phyloP scores from a whole-genome alignment of 2,329 filamentous ascomycete genomes.

The Decorospora gaudefroyi region DNA sequence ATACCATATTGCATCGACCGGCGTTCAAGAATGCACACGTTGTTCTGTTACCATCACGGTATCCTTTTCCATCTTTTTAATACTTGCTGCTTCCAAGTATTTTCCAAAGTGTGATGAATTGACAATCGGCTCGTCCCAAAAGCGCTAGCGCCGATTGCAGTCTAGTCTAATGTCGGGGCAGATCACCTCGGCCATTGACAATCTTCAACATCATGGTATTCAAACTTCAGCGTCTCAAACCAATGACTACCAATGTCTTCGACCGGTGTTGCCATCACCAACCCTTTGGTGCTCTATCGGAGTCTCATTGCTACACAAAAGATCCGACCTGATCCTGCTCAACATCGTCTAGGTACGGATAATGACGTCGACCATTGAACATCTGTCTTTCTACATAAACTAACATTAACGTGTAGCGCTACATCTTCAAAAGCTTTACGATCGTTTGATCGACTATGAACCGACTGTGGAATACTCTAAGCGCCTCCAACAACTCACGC shows the following conservation, averaged over 20 bases:
- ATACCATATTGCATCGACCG: conserved; percentile 35
- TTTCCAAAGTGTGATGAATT: conserved; percentile 1
- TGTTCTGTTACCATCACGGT: no score
- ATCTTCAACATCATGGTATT: conserved; percentile 14
- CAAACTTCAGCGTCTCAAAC: conserved; percentile 10
- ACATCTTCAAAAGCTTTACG: conserved; percentile 77
- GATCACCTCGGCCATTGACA: conserved; percentile 28
- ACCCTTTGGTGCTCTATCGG: conserved; percentile 77
- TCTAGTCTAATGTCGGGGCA: conserved; percentile 27
- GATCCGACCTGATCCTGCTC: conserved; percentile 70
- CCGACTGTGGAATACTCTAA: conserved; percentile 71
- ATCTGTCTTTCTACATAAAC: conserved; percentile 23
- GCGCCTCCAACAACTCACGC: conserved; percentile 64
- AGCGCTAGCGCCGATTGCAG: conserved; percentile 30
- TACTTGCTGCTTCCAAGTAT: neutral
- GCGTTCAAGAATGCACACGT: conserved; percentile 26
- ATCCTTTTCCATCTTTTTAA: no score
- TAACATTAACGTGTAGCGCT: conserved; percentile 57
- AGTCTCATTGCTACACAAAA: conserved; percentile 68
- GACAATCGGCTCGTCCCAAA: conserved; percentile 13
- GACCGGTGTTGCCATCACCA: conserved; percentile 58
- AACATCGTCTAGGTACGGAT: conserved; percentile 63
- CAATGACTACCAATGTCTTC: conserved; percentile 42
- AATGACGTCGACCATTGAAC: conserved; percentile 43
- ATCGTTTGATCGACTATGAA: conserved; percentile 76